These are phyloP conservation scores for Misopates orontium DNA, from an alignment of 257 asterid genomes.

Conservation along the genomic window DNA sequence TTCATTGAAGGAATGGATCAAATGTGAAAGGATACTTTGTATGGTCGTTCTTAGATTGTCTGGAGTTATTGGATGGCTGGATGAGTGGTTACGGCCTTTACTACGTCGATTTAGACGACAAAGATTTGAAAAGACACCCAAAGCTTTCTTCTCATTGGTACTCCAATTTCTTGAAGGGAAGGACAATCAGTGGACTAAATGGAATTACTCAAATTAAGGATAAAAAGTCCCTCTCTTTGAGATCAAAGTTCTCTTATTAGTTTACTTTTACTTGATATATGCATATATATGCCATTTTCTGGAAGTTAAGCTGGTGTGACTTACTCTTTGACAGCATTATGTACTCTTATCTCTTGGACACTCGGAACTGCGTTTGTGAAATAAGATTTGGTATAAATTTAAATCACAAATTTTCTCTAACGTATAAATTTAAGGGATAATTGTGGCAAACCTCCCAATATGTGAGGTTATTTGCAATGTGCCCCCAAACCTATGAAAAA, in stretches of 20 bases:
- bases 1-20: constrained; percentile 38
- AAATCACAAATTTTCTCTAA: no score
- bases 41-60: constrained; percentile 48
- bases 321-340: no score
- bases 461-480: no score
- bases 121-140: constrained; percentile 31
- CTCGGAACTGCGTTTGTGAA: no score
- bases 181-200: background rate
- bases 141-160: constrained; percentile 37
- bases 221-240: background rate
- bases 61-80: constrained; percentile 43
- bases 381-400: no score
- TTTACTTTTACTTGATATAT: no score
- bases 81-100: constrained; percentile 35
- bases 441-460: no score
- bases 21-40: constrained; percentile 41
- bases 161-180: constrained; percentile 33
- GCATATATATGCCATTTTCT: no score
- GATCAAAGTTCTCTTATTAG: background rate
- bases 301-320: no score
- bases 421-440: no score
- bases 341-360: no score
- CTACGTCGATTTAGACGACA: constrained; percentile 49
- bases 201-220: background rate
- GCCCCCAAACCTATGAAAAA: no score